Base-by-base conservation (phyloP, 2,329 filamentous ascomycete genomes). In the Alternaria burnsii region DNA sequence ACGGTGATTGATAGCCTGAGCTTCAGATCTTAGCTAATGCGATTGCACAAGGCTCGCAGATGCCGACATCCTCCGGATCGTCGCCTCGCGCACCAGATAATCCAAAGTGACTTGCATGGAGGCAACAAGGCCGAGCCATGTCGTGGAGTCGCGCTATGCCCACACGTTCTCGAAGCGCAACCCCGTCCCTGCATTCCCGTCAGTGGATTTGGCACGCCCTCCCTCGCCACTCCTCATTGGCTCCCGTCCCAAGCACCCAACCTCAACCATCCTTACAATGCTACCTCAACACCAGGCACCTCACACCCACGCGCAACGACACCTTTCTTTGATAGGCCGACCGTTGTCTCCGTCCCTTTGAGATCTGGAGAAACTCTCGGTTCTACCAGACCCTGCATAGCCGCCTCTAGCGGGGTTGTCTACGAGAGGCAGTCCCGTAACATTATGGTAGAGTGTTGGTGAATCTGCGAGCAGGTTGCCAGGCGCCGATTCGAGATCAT, bases 281-380 rank as follows among this genome's bases (percentile, higher is more conserved):
- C 30, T 46, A 62, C 67, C 70, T 77, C 75, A 78, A 78, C 75
- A 77, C 74, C 72, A 77, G 64, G 64, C 61, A 56, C 55, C 55
- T 46, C 32, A 41, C 51, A 59, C 60, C 67, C 76, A 79, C 77
- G 76, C 68, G 77, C 68, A 66, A 68, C 55, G 32, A 63, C 51
- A 52, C 53, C 59, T 52, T 56, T 24, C 40, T 59, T 55, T 76
- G 68, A 79, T 78, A 79, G 76, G 77, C 48, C 62, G 43, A 36
- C 34, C 26, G 30, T 56, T 40, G 42, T 22, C 52, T 60, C 55
- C 44, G 20, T 20, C 65, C 64, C 44, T 18, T 44, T 18, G 46
- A 55, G 60, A 63, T 68, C 70, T 75, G 66, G 71, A 71, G 70
- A 66, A 62, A 61, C 55, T 69, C 58, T 74, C 68, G 68, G 67